Conservation (phyloP, 2,329 filamentous ascomycete species). For the Drechslerella coelobrocha region DNA sequence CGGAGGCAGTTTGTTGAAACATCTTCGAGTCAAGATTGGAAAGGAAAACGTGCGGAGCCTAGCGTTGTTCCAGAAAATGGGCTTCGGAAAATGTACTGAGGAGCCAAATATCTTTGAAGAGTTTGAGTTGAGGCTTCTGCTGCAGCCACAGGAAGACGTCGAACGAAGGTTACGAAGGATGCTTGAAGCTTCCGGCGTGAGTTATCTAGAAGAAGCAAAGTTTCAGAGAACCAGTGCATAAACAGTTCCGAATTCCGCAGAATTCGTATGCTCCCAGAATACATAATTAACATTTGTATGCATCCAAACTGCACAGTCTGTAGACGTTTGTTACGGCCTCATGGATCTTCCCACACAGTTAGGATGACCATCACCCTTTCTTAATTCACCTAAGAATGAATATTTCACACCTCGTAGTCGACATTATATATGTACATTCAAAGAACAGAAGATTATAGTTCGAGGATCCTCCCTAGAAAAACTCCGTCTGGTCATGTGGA, state of each 20-base stretch:
- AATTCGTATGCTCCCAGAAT: too few species aligned
- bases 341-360: neutral
- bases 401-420: slow-evolving; percentile 47
- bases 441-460: slow-evolving; percentile 47
- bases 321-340: neutral
- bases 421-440: slow-evolving; percentile 52
- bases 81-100: slow-evolving; percentile 64
- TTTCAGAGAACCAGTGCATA: slow-evolving; percentile 55
- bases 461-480: slow-evolving; percentile 34
- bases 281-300: too few species aligned
- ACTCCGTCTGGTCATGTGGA: slow-evolving; percentile 46
- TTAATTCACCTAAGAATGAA: slow-evolving; percentile 41
- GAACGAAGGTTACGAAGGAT: neutral
- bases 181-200: slow-evolving; percentile 9
- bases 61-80: slow-evolving; percentile 67
- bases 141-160: slow-evolving; percentile 13
- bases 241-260: neutral
- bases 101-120: slow-evolving; percentile 72
- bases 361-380: slow-evolving; percentile 27
- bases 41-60: slow-evolving; percentile 66
- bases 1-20: slow-evolving; percentile 53
- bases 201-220: slow-evolving; percentile 25
- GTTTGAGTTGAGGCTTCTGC: slow-evolving; percentile 63
- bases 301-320: too few species aligned
- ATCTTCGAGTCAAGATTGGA: slow-evolving; percentile 69